Evolutionary conservation across 2,329 filamentous ascomycete species (phyloP).

Genomic region (Trichophyton schoenleinii): DNA sequence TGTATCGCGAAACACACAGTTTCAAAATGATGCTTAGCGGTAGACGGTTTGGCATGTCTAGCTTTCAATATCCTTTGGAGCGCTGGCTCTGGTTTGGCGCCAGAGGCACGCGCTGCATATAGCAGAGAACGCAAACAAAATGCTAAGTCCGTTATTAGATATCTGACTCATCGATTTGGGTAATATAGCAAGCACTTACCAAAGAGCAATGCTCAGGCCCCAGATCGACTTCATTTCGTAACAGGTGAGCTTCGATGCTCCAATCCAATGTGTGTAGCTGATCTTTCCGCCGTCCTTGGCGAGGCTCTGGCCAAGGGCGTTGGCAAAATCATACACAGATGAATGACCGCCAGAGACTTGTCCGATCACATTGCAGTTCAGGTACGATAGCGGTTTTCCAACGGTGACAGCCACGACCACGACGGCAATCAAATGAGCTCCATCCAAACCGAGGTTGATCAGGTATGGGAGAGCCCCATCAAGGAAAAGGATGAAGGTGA

Average conservation of each 20-base stretch:
- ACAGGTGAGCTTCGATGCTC: constrained; percentile 55
- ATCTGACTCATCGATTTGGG: neutral
- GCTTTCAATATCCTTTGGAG: neutral
- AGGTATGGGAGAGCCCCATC: constrained; percentile 65
- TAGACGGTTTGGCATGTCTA: neutral
- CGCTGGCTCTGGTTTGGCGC: constrained; percentile 41
- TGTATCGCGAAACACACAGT: neutral
- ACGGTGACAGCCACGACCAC: constrained; percentile 65
- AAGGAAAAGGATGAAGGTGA: constrained; percentile 70
- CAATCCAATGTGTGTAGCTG: constrained; percentile 44
- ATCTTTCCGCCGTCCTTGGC: constrained; percentile 39
- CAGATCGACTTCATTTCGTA: constrained; percentile 77
- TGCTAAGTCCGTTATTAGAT: constrained; percentile 27
- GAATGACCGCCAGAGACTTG: constrained; percentile 35
- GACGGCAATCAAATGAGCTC: constrained; percentile 59
- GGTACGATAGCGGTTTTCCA: constrained; percentile 66
- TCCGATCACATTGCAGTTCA: constrained; percentile 53
- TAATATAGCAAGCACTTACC: constrained; percentile 31
- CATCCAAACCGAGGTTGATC: constrained; percentile 53
- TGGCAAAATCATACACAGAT: constrained; percentile 43
- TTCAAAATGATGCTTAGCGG: neutral
- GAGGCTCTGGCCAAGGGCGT: constrained; percentile 41
- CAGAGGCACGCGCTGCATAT: constrained; percentile 50
- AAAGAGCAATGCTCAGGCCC: constrained; percentile 71
- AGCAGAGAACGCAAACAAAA: constrained; percentile 54